Conservation (phyloP, 2,329 filamentous ascomycete species). For the Exophiala xenobiotica region DNA sequence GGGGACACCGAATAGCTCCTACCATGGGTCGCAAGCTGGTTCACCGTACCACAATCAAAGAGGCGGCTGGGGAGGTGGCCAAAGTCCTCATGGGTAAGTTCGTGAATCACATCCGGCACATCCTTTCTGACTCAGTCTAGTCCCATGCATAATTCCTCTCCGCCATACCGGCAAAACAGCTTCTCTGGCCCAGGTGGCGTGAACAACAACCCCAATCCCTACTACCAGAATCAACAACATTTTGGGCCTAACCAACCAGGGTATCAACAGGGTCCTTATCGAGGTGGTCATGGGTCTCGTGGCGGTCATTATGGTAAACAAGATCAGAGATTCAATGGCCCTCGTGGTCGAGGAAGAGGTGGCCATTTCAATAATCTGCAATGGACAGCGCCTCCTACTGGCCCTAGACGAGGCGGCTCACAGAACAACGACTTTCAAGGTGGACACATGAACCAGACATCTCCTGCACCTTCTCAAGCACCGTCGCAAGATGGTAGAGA, state of each 20-base stretch:
- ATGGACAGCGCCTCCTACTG: conserved; percentile 61
- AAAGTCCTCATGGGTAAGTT: conserved; percentile 50
- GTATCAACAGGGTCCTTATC: conserved; percentile 47
- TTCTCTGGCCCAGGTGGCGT: conserved; percentile 53
- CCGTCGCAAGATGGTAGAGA: conserved; percentile 38
- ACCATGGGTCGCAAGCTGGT: conserved; percentile 60
- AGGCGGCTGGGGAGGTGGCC: conserved; percentile 53
- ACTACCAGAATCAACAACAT: conserved; percentile 50
- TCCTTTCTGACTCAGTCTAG: conserved; percentile 35
- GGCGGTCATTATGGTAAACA: conserved; percentile 47
- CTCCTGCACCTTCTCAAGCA: conserved; percentile 33
- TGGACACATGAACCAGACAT: conserved; percentile 36
- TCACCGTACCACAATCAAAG: conserved; percentile 60
- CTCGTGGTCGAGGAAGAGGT: conserved; percentile 50
- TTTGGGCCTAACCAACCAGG: conserved; percentile 59
- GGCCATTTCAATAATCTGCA: conserved; percentile 67
- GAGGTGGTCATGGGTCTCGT: conserved; percentile 57
- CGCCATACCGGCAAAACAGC: conserved; percentile 58
- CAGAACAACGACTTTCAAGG: conserved; percentile 40
- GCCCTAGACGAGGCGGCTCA: conserved; percentile 47
- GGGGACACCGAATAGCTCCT: conserved; percentile 51
- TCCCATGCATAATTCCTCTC: conserved; percentile 59
- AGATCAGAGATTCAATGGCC: conserved; percentile 29
- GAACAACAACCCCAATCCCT: conserved; percentile 51
- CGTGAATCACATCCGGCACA: conserved; percentile 31